Evolutionary conservation across 192 early-diverging fungal species (phyloP).

Genomic region (Globomyces pollinis-pini): DNA sequence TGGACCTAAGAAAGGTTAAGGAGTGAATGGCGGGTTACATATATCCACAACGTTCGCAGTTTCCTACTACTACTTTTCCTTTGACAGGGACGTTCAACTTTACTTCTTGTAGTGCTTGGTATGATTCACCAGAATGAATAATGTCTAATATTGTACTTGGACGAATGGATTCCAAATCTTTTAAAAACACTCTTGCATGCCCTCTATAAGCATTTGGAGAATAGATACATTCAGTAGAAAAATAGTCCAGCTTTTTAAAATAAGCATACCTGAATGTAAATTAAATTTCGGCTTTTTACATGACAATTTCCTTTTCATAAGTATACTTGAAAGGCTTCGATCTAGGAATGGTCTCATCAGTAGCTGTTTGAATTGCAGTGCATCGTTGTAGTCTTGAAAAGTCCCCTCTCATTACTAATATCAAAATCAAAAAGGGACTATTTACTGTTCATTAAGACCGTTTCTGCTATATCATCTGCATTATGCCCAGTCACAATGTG

Average conservation of each 20-base stretch:
- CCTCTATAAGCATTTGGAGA: conserved; percentile 96
- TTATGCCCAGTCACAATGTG: conserved; percentile 99
- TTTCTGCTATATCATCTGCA: conserved; percentile 98
- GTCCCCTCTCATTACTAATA: conserved; percentile 85
- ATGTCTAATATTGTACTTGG: conserved; percentile 85
- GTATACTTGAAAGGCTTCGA: conserved; percentile 99
- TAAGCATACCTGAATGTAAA: no score
- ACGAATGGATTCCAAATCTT: conserved; percentile 87
- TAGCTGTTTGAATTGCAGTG: conserved; percentile 81
- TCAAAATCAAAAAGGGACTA: no score
- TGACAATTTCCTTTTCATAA: conserved; percentile 99
- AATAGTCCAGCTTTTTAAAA: conserved; percentile 93
- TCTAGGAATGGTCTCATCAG: conserved; percentile 62
- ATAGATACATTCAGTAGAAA: conserved; percentile 97
- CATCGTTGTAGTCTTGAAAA: conserved; percentile 83
- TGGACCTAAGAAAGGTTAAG: no score
- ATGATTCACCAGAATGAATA: conserved; percentile 89
- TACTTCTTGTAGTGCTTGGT: conserved; percentile 25
- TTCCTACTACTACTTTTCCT: conserved; percentile 27
- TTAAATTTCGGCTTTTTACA: no score
- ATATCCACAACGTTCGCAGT: conserved; percentile 87
- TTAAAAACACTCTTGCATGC: conserved; percentile 87
- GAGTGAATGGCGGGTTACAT: no score
- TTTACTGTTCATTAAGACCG: conserved; percentile 92
- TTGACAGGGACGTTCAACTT: conserved; percentile 22